A percentile compares a stretch with the other conserved stretches of the same genome.
Conservation (phyloP, 768 basidiomycete genomes). For the Pleurotus ostreatus region DNA sequence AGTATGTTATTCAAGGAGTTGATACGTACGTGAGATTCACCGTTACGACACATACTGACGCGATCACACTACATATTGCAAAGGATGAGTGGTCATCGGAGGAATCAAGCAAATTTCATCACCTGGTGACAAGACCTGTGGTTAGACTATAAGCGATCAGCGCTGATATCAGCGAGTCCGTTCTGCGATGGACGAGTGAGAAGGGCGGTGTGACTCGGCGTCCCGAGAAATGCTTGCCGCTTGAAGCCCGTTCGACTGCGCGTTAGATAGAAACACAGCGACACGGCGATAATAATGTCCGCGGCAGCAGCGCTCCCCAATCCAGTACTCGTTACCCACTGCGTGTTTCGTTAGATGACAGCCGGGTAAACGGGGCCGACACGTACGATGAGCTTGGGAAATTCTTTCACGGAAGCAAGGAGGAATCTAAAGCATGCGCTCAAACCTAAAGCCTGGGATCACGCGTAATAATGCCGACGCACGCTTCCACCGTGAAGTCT, state of each 20-base stretch:
- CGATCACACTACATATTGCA: conserved; percentile 29
- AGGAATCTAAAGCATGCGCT: conserved; percentile 23
- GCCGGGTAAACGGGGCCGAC: not conserved
- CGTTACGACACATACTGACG: conserved; percentile 36
- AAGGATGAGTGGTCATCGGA: not conserved
- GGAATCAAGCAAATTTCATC: not conserved
- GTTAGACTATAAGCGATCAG: conserved; percentile 41
- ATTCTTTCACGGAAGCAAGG: conserved; percentile 28
- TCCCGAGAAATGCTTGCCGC: conserved; percentile 22
- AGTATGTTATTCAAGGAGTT: not conserved
- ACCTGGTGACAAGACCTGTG: conserved; percentile 42
- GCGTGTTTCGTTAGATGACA: conserved; percentile 45
- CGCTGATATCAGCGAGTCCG: conserved; percentile 40
- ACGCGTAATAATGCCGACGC: conserved; percentile 8
- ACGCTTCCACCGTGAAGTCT: conserved; percentile 50
- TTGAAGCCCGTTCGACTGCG: conserved; percentile 43
- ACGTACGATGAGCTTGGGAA: conserved; percentile 31
- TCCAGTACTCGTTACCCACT: conserved; percentile 49
- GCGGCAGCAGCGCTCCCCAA: conserved; percentile 44
- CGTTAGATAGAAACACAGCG: conserved; percentile 46
- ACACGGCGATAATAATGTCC: conserved; percentile 43
- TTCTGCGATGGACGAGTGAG: conserved; percentile 20
- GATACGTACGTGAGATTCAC: conserved; percentile 18
- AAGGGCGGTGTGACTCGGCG: not conserved
- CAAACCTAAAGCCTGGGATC: conserved; percentile 7